Conservation (phyloP, 495 filamentous ascomycete species). For the Arthonia radiata region DNA sequence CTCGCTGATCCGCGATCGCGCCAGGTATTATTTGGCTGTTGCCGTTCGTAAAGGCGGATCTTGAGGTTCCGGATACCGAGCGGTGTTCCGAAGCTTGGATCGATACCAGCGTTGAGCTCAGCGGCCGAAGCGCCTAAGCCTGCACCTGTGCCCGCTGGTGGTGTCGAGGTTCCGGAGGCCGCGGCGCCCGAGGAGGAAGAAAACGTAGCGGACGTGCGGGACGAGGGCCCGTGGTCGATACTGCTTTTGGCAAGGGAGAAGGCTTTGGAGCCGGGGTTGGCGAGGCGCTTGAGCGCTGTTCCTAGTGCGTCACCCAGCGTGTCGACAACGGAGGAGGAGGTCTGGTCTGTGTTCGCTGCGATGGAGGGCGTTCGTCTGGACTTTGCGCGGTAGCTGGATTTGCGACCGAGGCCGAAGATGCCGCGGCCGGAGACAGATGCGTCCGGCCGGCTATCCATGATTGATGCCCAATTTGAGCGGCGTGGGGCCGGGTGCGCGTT, state of each 20-base stretch:
- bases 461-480: constrained; percentile 13
- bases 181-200: constrained; percentile 17
- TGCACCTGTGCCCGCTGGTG: constrained; percentile 27
- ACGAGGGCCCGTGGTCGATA: constrained; percentile 31
- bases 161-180: constrained; percentile 25
- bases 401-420: constrained; percentile 21
- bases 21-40: constrained; percentile 70
- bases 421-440: constrained; percentile 10
- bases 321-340: no score
- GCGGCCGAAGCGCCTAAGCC: constrained; percentile 6
- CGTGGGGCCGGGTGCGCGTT: constrained; percentile 26
- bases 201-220: constrained; percentile 27
- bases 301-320: no score
- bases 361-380: constrained; percentile 24
- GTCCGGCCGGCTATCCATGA: constrained; percentile 18
- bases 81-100: constrained; percentile 22
- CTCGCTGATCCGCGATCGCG: constrained; percentile 67
- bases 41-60: constrained; percentile 56
- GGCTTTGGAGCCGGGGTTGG: constrained; percentile 32
- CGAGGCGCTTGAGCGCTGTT: constrained; percentile 49
- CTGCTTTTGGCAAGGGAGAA: constrained; percentile 53
- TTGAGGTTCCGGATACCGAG: constrained; percentile 53
- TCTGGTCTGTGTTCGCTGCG: constrained; percentile 15
- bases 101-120: constrained; percentile 19
- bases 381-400: constrained; percentile 33